Evolutionary conservation across 805 yeast species (phyloP).

Genomic region (Candida coquimbonensis): DNA sequence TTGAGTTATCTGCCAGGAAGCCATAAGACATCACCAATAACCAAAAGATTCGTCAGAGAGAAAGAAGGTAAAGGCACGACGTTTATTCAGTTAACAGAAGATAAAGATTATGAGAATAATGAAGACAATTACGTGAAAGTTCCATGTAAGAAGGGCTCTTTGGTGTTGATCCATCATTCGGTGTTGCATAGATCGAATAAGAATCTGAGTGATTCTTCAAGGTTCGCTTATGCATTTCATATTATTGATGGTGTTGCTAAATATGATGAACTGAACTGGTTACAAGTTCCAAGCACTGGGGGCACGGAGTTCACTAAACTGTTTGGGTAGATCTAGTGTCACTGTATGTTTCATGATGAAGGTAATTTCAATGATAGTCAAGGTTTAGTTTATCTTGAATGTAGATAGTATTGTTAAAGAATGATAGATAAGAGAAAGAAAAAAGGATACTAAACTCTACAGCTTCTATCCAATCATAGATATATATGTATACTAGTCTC

Average conservation of each 20-base stretch:
- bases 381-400: no score
- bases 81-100: constrained; percentile 34
- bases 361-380: no score
- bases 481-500: no score
- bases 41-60: constrained; percentile 56
- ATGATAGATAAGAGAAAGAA: no score
- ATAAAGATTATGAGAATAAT: constrained; percentile 18
- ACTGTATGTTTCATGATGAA: no score
- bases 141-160: constrained; percentile 64
- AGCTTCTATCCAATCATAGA: no score
- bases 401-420: no score
- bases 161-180: constrained; percentile 64
- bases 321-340: neutral
- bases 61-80: constrained; percentile 46
- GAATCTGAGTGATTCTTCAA: constrained; percentile 46
- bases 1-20: constrained; percentile 64
- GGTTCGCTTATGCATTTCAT: constrained; percentile 78
- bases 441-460: no score
- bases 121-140: constrained; percentile 39
- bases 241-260: constrained; percentile 58
- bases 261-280: constrained; percentile 67
- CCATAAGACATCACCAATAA: constrained; percentile 49
- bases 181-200: constrained; percentile 66
- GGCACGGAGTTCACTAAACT: constrained; percentile 50
- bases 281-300: constrained; percentile 69